These are phyloP conservation scores for Arabis hirsuta DNA, from an alignment of 345 rosid species.

Conservation along the genomic window DNA sequence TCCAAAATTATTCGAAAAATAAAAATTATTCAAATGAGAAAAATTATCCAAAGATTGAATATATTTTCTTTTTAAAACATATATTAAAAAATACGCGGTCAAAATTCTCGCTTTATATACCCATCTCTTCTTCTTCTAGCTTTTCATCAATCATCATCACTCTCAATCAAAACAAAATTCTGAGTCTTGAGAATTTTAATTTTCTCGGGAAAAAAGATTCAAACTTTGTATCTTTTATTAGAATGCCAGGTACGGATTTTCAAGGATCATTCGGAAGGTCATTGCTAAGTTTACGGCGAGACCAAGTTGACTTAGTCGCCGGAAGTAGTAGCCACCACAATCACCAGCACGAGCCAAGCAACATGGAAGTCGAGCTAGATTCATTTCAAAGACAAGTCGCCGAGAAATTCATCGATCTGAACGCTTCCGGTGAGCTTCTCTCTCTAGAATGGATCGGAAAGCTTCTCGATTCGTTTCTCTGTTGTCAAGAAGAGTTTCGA, in stretches of 20 bases:
- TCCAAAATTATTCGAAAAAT: not conserved
- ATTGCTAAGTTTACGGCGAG: slow-evolving; percentile 56
- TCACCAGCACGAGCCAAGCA: slow-evolving; percentile 29
- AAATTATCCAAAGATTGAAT: slow-evolving; percentile 23
- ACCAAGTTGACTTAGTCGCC: slow-evolving; percentile 44
- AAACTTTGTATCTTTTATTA: slow-evolving; percentile 27
- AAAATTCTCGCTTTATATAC: slow-evolving; percentile 41
- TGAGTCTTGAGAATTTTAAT: not conserved
- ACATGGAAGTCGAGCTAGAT: slow-evolving; percentile 58
- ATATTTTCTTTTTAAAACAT: not conserved
- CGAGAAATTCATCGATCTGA: slow-evolving; percentile 57
- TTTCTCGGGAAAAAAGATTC: slow-evolving; percentile 4
- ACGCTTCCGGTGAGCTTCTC: slow-evolving; percentile 52
- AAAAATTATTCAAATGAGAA: not conserved
- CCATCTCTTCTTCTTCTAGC: slow-evolving; percentile 30
- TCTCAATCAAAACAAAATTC: not conserved
- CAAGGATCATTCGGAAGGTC: slow-evolving; percentile 61
- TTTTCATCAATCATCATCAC: slow-evolving; percentile 45
- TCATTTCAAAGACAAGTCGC: slow-evolving; percentile 68
- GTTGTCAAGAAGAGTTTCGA: slow-evolving; percentile 72
- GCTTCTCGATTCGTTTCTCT: slow-evolving; percentile 61
- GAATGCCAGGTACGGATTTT: slow-evolving; percentile 67
- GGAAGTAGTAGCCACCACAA: slow-evolving; percentile 12
- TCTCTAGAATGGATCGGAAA: slow-evolving; percentile 65
- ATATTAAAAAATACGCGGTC: slow-evolving; percentile 43